Evolutionary conservation across 768 basidiomycete genomes (phyloP).

Genomic region (Tulasnella sp.): DNA sequence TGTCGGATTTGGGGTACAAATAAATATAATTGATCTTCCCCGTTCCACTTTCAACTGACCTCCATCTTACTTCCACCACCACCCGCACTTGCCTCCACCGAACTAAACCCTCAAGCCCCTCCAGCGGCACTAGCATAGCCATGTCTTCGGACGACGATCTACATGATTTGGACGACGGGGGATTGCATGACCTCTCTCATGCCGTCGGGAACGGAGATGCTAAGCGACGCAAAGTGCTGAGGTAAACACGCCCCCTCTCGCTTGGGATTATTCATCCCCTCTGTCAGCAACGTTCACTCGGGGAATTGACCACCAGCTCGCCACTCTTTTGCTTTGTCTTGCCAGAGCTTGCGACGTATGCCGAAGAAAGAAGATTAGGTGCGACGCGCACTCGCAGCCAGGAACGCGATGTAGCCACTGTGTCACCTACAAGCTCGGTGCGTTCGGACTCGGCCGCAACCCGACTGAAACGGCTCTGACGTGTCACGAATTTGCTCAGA

Average conservation of each 20-base stretch:
- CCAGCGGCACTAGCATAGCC: neutral
- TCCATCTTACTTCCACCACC: neutral
- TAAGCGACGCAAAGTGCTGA: constrained; percentile 20
- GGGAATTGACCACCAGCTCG: neutral
- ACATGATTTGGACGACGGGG: neutral
- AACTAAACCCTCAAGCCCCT: neutral
- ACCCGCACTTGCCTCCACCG: neutral
- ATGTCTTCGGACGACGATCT: constrained; percentile 26
- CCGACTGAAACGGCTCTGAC: constrained; percentile 32
- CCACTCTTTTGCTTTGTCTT: neutral
- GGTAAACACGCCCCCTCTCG: neutral
- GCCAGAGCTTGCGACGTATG: constrained; percentile 73
- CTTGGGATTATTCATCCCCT: neutral
- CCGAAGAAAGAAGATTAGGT: constrained; percentile 72
- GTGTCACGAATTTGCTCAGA: constrained; percentile 39
- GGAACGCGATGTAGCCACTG: constrained; percentile 26
- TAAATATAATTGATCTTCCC: constrained; percentile 3
- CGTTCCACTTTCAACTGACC: constrained; percentile 7
- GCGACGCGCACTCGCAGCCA: constrained; percentile 9
- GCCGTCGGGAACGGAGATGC: neutral
- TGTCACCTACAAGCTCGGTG: constrained; percentile 52
- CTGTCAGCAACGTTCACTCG: neutral
- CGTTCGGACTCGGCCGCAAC: constrained; percentile 31
- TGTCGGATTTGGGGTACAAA: neutral
- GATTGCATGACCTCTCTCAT: constrained; percentile 2